These are phyloP conservation scores for Pyrus pyrifolia DNA, from an alignment of 306 rosid species.

Conservation along the genomic window DNA sequence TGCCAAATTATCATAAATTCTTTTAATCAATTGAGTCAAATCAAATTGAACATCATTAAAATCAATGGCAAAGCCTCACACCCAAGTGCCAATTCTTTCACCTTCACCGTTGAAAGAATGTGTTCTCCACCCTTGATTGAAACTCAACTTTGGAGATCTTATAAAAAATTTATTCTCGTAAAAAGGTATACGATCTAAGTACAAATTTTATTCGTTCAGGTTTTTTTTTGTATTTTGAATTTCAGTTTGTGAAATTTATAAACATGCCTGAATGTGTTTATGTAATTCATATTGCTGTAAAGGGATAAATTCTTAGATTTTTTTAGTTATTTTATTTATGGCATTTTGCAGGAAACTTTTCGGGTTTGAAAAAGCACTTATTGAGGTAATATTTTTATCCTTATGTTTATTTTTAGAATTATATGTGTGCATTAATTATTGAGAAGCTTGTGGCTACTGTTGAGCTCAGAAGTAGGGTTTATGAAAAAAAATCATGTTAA, in stretches of 20 bases:
- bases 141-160: too few species aligned
- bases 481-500: not conserved
- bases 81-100: too few species aligned
- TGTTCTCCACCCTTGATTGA: too few species aligned
- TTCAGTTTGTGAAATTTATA: not conserved
- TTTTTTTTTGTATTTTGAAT: not conserved
- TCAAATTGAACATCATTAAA: too few species aligned
- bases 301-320: not conserved
- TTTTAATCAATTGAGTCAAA: too few species aligned
- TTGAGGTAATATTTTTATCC: conserved; percentile 40
- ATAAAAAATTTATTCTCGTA: too few species aligned
- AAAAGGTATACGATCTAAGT: too few species aligned
- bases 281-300: not conserved
- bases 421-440: not conserved
- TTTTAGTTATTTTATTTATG: not conserved
- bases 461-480: not conserved
- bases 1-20: too few species aligned
- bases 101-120: too few species aligned
- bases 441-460: not conserved
- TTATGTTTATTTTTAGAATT: conserved; percentile 1
- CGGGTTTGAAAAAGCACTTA: conserved; percentile 24
- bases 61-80: too few species aligned
- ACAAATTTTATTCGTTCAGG: too few species aligned
- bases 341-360: conserved; percentile 37
- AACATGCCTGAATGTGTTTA: not conserved